Evolutionary conservation across 75 land plant species (phyloP).

Genomic region (Adiantum capillusveneris): DNA sequence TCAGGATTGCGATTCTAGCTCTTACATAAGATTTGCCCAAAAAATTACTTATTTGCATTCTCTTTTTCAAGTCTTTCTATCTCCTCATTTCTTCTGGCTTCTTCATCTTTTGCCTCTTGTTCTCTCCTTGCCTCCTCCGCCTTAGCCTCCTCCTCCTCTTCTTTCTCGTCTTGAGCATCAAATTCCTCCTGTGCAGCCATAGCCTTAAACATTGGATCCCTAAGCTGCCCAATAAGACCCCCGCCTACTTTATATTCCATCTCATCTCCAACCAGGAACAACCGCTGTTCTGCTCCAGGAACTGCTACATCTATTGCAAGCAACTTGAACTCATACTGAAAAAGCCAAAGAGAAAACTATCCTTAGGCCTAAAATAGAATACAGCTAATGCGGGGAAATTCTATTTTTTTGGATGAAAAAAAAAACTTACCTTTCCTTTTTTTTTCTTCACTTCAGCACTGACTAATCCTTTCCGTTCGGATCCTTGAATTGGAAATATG

Average conservation of each 20-base stretch:
- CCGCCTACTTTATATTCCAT: slow-evolving; percentile 87
- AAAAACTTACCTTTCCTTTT: slow-evolving; percentile 70
- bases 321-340: slow-evolving; percentile 94
- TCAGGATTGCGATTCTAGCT: too few relatives aligned
- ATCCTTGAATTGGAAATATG: slow-evolving; percentile 82
- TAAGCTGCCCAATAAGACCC: slow-evolving; percentile 77
- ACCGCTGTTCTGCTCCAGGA: slow-evolving; percentile 74
- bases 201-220: slow-evolving; percentile 92
- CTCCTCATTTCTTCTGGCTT: slow-evolving; percentile 39
- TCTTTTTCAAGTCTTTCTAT: slow-evolving; percentile 18
- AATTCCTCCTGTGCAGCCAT: slow-evolving; percentile 95
- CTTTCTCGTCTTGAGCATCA: slow-evolving; percentile 75
- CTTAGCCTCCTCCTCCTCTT: slow-evolving; percentile 60
- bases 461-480: slow-evolving; percentile 85
- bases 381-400: too few relatives aligned
- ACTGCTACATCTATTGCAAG: slow-evolving; percentile 91
- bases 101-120: slow-evolving; percentile 53
- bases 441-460: slow-evolving; percentile 95
- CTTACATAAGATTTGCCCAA: too few relatives aligned
- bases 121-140: slow-evolving; percentile 22
- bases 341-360: too few relatives aligned
- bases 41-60: background rate
- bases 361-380: too few relatives aligned
- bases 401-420: background rate
- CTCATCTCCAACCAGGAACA: slow-evolving; percentile 82